A percentile compares a stretch with the other conserved stretches of the same genome.
Conservation (phyloP, 2,329 filamentous ascomycete species). For the Penicillium glabrum region DNA sequence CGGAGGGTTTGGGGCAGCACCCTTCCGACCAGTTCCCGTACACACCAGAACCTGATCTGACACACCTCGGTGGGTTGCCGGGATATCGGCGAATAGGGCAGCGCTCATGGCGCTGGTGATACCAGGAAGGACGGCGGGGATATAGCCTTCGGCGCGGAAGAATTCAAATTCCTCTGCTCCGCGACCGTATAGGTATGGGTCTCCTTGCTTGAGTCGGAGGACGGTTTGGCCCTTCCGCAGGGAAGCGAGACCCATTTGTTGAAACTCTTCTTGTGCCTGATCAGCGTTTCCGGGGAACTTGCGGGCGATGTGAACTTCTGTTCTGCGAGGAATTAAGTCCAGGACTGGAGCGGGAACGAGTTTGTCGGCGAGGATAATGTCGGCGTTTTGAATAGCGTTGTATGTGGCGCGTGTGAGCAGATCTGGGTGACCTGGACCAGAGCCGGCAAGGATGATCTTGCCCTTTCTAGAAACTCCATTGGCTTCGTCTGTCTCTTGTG, state of each 20-base stretch:
- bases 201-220: constrained; percentile 89
- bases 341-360: constrained; percentile 74
- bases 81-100: constrained; percentile 84
- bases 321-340: constrained; percentile 85
- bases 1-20: constrained; percentile 76
- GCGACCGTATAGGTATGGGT: constrained; percentile 93
- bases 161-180: constrained; percentile 90
- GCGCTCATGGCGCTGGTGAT: constrained; percentile 86
- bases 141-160: constrained; percentile 71
- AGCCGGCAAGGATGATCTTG: constrained; percentile 83
- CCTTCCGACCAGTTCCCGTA: constrained; percentile 92
- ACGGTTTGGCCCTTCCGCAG: constrained; percentile 72
- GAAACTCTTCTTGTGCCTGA: constrained; percentile 84
- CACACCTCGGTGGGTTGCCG: constrained; percentile 83
- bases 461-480: constrained; percentile 48
- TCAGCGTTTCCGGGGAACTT: constrained; percentile 99
- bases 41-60: constrained; percentile 95
- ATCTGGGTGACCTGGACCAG: constrained; percentile 88
- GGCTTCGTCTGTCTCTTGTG: constrained; percentile 12
- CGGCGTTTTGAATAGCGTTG: constrained; percentile 48
- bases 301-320: constrained; percentile 84
- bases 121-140: constrained; percentile 75
- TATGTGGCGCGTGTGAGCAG: constrained; percentile 70
- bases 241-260: constrained; percentile 72
- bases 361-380: constrained; percentile 54